Conservation (phyloP, 495 filamentous ascomycete genomes). For the Penicillium pancosmium region DNA sequence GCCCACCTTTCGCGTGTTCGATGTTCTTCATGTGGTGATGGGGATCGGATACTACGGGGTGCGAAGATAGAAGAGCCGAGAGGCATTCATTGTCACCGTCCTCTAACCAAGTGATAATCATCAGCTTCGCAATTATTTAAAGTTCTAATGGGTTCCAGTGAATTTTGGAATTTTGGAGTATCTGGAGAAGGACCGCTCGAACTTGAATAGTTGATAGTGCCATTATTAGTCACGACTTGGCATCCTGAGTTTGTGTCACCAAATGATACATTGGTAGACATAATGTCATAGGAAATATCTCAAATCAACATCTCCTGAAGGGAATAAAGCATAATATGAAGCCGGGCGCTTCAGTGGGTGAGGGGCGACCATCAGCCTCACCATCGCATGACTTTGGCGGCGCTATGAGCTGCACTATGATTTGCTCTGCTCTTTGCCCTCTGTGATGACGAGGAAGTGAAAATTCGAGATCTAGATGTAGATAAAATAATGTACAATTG, state of each 20-base stretch:
- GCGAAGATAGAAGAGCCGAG: neutral
- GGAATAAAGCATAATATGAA: neutral
- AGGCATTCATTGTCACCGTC: neutral
- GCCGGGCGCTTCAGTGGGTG: neutral
- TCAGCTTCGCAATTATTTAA: too few species aligned
- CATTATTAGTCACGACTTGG: neutral
- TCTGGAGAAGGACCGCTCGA: neutral
- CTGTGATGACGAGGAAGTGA: neutral
- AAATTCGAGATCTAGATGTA: neutral
- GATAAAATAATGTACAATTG: slow-evolving; percentile 23
- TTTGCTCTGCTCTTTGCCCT: neutral
- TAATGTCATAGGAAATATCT: too few species aligned
- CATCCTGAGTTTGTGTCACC: neutral
- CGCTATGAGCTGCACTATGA: neutral
- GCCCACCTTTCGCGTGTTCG: neutral
- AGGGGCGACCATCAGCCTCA: neutral
- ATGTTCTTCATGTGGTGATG: slow-evolving; percentile 11
- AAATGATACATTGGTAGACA: neutral
- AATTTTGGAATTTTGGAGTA: neutral
- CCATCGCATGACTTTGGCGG: neutral
- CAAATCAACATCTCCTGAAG: too few species aligned
- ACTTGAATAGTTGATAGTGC: neutral
- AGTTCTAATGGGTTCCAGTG: neutral
- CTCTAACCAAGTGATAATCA: neutral
- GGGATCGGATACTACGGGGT: neutral